Evolutionary conservation across 768 basidiomycete species (phyloP).

Genomic region (Russula compacta): DNA sequence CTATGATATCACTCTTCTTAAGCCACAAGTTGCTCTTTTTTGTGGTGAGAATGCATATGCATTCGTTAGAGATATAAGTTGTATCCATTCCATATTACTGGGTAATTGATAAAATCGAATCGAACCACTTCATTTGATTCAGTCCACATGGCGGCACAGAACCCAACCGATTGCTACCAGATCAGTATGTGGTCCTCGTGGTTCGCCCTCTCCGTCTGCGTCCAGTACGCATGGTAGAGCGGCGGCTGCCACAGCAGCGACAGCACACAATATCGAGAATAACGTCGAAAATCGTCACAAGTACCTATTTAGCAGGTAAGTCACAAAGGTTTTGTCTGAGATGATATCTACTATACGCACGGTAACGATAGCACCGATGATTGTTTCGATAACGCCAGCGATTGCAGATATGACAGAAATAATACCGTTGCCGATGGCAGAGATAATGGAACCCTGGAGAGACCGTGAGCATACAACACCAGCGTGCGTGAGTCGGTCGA

Average conservation of each 20-base stretch:
- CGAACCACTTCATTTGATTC: too few species aligned
- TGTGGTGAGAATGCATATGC: too few species aligned
- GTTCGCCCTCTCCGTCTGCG: background rate
- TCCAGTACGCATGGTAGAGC: constrained; percentile 4
- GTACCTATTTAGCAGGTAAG: constrained; percentile 33
- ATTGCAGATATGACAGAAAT: constrained; percentile 53
- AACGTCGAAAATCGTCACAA: constrained; percentile 56
- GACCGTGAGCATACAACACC: background rate
- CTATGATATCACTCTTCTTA: too few species aligned
- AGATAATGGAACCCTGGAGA: constrained; percentile 51
- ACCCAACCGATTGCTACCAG: background rate
- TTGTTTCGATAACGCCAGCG: constrained; percentile 48
- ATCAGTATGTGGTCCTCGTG: background rate
- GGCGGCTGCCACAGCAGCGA: constrained; percentile 27
- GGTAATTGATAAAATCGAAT: too few species aligned
- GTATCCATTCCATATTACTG: too few species aligned
- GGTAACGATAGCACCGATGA: constrained; percentile 49
- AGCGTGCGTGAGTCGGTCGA: background rate
- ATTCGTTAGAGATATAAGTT: too few species aligned
- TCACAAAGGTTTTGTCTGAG: too few species aligned
- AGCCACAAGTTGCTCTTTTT: too few species aligned
- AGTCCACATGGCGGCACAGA: background rate
- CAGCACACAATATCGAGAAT: constrained; percentile 43
- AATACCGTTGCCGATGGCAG: constrained; percentile 54
- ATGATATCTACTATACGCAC: constrained; percentile 29